These are phyloP conservation scores for Coniochaeta pulveracea DNA, from an alignment of 2,329 filamentous ascomycete genomes.

Conservation along the genomic window DNA sequence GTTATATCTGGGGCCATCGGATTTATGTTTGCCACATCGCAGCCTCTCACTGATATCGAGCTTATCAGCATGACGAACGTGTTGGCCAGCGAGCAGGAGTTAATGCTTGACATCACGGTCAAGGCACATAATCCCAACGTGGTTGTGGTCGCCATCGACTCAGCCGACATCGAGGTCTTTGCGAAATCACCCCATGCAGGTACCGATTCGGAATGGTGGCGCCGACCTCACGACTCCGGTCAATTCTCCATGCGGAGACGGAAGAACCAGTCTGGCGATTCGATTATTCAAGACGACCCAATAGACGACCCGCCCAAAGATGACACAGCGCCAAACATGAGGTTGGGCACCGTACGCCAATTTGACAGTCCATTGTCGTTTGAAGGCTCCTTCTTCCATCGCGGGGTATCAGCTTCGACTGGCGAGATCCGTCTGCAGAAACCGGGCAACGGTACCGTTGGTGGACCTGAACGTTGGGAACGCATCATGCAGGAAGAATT, in stretches of 20 bases:
- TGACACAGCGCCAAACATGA: slow-evolving; percentile 67
- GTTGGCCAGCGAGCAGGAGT: slow-evolving; percentile 83
- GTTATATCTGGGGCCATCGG: slow-evolving; percentile 77
- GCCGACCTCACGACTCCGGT: slow-evolving; percentile 21
- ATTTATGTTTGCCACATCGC: slow-evolving; percentile 85
- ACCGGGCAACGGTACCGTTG: slow-evolving; percentile 82
- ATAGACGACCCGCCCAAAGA: slow-evolving; percentile 50
- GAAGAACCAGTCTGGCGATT: neutral
- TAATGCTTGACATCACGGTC: slow-evolving; percentile 88
- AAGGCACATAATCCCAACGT: slow-evolving; percentile 88
- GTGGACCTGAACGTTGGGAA: slow-evolving; percentile 81
- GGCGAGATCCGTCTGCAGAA: slow-evolving; percentile 73
- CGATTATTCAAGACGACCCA: slow-evolving; percentile 18
- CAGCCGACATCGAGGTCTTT: slow-evolving; percentile 86
- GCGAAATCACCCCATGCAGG: slow-evolving; percentile 86
- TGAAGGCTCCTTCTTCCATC: slow-evolving; percentile 79
- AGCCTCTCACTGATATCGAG: slow-evolving; percentile 69
- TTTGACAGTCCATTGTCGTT: slow-evolving; percentile 86
- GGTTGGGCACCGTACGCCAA: slow-evolving; percentile 76
- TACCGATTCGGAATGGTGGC: slow-evolving; percentile 51
- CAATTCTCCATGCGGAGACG: slow-evolving; percentile 2
- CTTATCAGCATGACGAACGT: slow-evolving; percentile 79
- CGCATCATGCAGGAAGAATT: slow-evolving; percentile 84
- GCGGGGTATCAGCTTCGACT: slow-evolving; percentile 57
- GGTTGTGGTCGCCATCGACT: slow-evolving; percentile 73